These are phyloP conservation scores for Endocladia muricata DNA, from an alignment of 31 red algal genomes.

Conservation along the genomic window DNA sequence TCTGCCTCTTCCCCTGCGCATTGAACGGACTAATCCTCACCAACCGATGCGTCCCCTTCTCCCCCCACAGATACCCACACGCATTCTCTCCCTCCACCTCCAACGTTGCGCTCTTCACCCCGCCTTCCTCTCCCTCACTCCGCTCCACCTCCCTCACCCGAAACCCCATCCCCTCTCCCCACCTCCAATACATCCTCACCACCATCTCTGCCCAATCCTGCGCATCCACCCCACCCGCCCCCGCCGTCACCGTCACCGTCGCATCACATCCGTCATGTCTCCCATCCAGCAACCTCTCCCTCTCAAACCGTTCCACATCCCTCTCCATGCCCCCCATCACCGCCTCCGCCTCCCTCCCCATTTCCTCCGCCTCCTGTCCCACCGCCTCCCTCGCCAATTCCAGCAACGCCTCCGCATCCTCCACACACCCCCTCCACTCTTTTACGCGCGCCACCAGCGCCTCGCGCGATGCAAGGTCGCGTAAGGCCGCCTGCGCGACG, in stretches of 20 bases:
- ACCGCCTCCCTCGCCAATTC: slow-evolving; percentile 36
- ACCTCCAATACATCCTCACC: slow-evolving; percentile 87
- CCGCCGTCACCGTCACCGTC: slow-evolving; percentile 72
- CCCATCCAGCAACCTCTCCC: slow-evolving; percentile 45
- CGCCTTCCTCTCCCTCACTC: slow-evolving; percentile 72
- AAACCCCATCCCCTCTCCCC: slow-evolving; percentile 48
- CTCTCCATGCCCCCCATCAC: slow-evolving; percentile 5
- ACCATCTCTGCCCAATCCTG: slow-evolving; percentile 97
- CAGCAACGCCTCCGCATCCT: slow-evolving; percentile 36
- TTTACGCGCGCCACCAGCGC: slow-evolving; percentile 23
- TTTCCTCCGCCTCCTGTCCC: slow-evolving; percentile 16
- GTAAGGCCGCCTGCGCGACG: slow-evolving; percentile 40
- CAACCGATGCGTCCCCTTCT: slow-evolving; percentile 94
- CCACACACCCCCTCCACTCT: slow-evolving; percentile 10
- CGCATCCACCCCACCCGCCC: slow-evolving; percentile 95
- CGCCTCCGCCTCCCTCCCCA: slow-evolving; percentile 41
- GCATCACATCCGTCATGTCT: slow-evolving; percentile 39
- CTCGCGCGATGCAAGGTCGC: slow-evolving; percentile 36
- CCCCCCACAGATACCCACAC: slow-evolving; percentile 74
- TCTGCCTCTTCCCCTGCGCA: slow-evolving; percentile 91
- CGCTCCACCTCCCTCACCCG: slow-evolving; percentile 43
- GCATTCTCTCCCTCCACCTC: slow-evolving; percentile 76
- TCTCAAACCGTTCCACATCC: slow-evolving; percentile 64
- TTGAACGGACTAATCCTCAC: slow-evolving; percentile 95
- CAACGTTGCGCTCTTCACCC: slow-evolving; percentile 69